phyloP scores from a whole-genome alignment of 225 moss, liverwort and hornwort species.

The Marchantia polymorpha region DNA sequence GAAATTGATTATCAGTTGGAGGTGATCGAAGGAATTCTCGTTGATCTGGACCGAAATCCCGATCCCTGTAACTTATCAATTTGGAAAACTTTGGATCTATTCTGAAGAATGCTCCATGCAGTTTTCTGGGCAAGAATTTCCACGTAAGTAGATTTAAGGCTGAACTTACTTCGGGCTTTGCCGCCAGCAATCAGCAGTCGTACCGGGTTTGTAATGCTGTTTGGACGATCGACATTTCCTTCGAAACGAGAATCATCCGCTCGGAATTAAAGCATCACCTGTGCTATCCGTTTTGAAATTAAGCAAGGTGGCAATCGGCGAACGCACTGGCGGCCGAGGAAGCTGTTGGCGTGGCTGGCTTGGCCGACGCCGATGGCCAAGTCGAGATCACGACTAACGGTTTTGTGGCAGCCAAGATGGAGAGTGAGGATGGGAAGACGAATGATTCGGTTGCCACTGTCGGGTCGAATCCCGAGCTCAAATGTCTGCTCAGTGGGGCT shows the following conservation, averaged over 20 bases:
- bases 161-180: too few species aligned
- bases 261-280: not conserved
- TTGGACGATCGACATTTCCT: not conserved
- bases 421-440: not conserved
- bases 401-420: not conserved
- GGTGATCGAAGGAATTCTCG: not conserved
- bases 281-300: not conserved
- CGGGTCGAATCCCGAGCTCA: not conserved
- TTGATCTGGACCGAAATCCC: not conserved
- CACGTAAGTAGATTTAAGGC: not conserved
- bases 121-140: not conserved
- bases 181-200: not conserved
- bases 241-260: not conserved
- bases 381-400: conserved; percentile 10
- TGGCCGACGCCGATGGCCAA: conserved; percentile 13
- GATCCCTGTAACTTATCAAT: not conserved
- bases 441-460: conserved; percentile 4
- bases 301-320: not conserved
- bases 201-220: not conserved
- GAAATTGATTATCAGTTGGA: not conserved
- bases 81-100: not conserved
- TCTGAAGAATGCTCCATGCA: not conserved
- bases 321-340: conserved; percentile 15
- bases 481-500: not conserved
- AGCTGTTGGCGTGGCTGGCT: conserved; percentile 8